Conservation (phyloP, 306 rosid genomes). For the Trifolium subterraneum region DNA sequence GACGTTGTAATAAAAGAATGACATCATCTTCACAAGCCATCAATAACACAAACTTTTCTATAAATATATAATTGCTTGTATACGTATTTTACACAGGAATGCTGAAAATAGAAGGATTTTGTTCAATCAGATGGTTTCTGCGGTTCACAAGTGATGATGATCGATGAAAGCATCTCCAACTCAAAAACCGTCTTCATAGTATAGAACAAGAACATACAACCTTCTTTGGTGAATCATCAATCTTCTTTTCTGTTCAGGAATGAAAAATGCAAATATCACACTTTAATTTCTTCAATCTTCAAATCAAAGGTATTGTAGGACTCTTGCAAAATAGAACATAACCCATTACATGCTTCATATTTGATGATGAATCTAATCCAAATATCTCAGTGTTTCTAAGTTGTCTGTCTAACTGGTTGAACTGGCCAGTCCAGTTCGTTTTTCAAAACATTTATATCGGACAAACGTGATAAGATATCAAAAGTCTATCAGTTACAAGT, state of each 20-base stretch:
- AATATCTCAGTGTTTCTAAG: background rate
- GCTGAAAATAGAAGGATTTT: conserved; percentile 51
- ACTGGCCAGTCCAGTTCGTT: too few relatives aligned
- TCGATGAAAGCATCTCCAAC: conserved; percentile 45
- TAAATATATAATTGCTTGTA: conserved; percentile 56
- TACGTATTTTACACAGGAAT: conserved; percentile 55
- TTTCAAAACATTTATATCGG: background rate
- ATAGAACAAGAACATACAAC: conserved; percentile 88
- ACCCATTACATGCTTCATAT: conserved; percentile 2
- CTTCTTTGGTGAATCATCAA: conserved; percentile 84
- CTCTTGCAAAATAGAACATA: background rate
- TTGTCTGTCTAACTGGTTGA: too few relatives aligned
- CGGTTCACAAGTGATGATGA: conserved; percentile 38
- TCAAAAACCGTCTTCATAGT: conserved; percentile 59
- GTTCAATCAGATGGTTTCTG: conserved; percentile 51
- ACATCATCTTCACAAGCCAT: conserved; percentile 46
- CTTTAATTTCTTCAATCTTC: conserved; percentile 33
- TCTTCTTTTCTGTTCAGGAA: conserved; percentile 76
- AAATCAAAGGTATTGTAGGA: conserved; percentile 10
- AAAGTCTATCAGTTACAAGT: conserved; percentile 10
- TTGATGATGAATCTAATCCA: conserved; percentile 10
- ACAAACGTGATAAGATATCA: background rate
- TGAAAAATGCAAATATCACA: conserved; percentile 39
- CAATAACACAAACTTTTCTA: conserved; percentile 59
- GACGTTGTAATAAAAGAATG: conserved; percentile 55